Percentiles rank a stretch among this genome's conserved stretches.
Evolutionary conservation across 2,329 filamentous ascomycete species (phyloP).

Genomic region (Nothopassalora personata): DNA sequence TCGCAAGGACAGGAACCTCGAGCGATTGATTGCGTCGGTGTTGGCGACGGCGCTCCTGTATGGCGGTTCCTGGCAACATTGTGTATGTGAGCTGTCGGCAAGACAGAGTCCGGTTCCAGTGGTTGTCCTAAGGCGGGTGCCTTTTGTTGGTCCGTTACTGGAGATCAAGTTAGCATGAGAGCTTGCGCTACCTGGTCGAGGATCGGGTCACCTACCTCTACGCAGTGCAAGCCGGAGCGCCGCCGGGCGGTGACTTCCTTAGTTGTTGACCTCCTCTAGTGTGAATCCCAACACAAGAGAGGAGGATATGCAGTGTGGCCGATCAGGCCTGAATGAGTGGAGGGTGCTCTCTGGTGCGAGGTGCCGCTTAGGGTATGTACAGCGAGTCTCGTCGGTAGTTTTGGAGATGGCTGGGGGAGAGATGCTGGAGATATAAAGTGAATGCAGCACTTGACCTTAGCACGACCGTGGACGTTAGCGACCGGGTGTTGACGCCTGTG

Average conservation of each 20-base stretch:
- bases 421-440: constrained; percentile 3
- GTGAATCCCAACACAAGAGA: constrained; percentile 19
- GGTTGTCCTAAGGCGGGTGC: constrained; percentile 30
- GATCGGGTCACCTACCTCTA: constrained; percentile 55
- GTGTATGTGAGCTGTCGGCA: constrained; percentile 43
- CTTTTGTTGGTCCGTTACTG: constrained; percentile 26
- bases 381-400: constrained; percentile 4
- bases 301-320: constrained; percentile 11
- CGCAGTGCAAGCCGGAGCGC: constrained; percentile 70
- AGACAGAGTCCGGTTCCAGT: constrained; percentile 60
- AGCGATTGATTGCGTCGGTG: constrained; percentile 87
- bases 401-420: constrained; percentile 3
- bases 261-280: constrained; percentile 16
- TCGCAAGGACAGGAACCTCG: constrained; percentile 65
- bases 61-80: constrained; percentile 73
- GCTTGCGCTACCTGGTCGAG: constrained; percentile 36
- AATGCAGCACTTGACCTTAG: background rate
- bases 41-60: constrained; percentile 67
- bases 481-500: background rate
- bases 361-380: constrained; percentile 7
- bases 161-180: constrained; percentile 11
- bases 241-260: constrained; percentile 56
- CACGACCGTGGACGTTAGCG: background rate
- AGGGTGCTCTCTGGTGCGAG: constrained; percentile 5
- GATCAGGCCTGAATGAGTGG: constrained; percentile 8